Evolutionary conservation across 2,329 filamentous ascomycete species (phyloP).

Genomic region (Macrophomina pseudophaseolina): DNA sequence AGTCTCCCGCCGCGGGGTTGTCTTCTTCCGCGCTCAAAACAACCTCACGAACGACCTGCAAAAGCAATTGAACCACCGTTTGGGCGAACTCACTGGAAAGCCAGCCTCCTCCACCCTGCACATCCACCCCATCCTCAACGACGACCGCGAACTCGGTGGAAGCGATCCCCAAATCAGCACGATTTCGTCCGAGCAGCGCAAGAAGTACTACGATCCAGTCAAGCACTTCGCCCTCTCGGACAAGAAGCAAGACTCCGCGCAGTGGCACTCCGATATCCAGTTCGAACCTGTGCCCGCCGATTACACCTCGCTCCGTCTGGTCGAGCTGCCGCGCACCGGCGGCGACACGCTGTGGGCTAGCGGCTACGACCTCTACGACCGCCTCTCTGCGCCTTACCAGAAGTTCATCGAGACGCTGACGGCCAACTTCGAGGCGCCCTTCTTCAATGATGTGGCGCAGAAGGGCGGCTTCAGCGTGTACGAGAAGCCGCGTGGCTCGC

Average conservation of each 20-base stretch:
- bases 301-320: slow-evolving; percentile 46
- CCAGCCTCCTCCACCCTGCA: slow-evolving; percentile 62
- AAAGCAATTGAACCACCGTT: slow-evolving; percentile 58
- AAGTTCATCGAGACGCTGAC: slow-evolving; percentile 55
- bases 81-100: slow-evolving; percentile 64
- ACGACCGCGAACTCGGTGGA: slow-evolving; percentile 48
- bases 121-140: slow-evolving; percentile 61
- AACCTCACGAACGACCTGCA: slow-evolving; percentile 56
- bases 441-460: slow-evolving; percentile 48
- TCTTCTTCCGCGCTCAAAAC: slow-evolving; percentile 60
- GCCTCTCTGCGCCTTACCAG: slow-evolving; percentile 54
- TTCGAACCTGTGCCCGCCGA: slow-evolving; percentile 50
- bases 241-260: slow-evolving; percentile 55
- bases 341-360: slow-evolving; percentile 44
- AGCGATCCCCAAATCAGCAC: slow-evolving; percentile 46
- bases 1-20: slow-evolving; percentile 60
- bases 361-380: slow-evolving; percentile 55
- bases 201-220: slow-evolving; percentile 43
- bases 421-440: slow-evolving; percentile 54
- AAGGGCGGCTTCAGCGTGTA: slow-evolving; percentile 53
- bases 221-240: slow-evolving; percentile 44
- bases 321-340: slow-evolving; percentile 35
- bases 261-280: slow-evolving; percentile 59
- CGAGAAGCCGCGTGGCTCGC: slow-evolving; percentile 55
- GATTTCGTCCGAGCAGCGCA: slow-evolving; percentile 55